Base-by-base conservation (phyloP, 257 asterid genomes). In the Solanum arcanum region DNA sequence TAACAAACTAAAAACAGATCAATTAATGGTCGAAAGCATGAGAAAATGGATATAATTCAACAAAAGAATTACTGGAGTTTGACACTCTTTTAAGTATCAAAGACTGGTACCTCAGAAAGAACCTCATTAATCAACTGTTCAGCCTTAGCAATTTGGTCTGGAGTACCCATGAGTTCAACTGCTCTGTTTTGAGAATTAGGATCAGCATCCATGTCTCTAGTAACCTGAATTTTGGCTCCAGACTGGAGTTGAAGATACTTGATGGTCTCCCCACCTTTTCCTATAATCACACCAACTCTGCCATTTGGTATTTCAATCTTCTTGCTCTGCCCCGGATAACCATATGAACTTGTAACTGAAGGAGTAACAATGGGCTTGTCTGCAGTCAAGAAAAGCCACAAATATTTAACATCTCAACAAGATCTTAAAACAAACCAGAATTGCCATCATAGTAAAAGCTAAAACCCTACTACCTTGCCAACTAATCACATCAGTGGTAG, bases 181-280 rank as follows among this genome's bases (percentile, higher is more conserved):
- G 81, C 83, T 77, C 90, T 83, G 9, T 83, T 82, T 7, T 31
- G 64, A 60, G 89, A 83, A 83, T 74, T 62, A 33, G 89, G 89
- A 73, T 89, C 90, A 56, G 87, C 87, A 86, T 89, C 62, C 84
- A 52, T 59, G 52, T 89, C 90, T 49, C 89, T 86, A 11, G 90
- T 94, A 74, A 94, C 98, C 93, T 95, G 98, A 90, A 95, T 95
- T 91, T 94, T 94, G 64, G 98, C 98, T 41, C 98, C 98, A 31
- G 98, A 94, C 83, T 92, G 95, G 47, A 86, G 87, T 86, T 95
- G 98, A 84, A 95, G 96, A 74, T 92, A 89, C 90, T 93, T 94
- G 87, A 95, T 94, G 46, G 98, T 95, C 88, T 95, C 98, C 2
- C 98, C 98, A 31, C 94, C 95, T 90, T 92, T 93, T 42, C 98